Conservation (phyloP, 1,139 yeast genomes). For the Kurtzmaniella quercitrusa region DNA sequence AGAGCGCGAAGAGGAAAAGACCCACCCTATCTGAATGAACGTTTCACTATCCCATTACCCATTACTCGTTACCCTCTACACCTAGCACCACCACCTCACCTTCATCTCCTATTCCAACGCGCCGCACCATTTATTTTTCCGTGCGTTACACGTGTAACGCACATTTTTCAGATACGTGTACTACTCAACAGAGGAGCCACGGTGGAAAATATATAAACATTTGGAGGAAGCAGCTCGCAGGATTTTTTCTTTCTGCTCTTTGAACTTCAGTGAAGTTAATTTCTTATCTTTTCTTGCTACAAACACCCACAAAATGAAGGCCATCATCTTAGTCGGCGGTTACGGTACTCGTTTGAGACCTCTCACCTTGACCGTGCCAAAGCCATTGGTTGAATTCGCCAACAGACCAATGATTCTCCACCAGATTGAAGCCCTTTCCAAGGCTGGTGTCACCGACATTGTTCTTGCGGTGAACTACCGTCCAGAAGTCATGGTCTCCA, state of each 20-base stretch:
- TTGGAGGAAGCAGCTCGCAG: background rate
- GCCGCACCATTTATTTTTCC: conserved; percentile 1
- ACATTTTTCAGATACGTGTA: conserved; percentile 3
- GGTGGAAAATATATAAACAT: conserved; percentile 1
- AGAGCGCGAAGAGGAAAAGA: no score
- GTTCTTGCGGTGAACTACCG: conserved; percentile 98
- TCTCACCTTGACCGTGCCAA: conserved; percentile 91
- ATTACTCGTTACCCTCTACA: no score
- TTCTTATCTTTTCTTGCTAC: background rate
- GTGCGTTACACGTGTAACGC: conserved; percentile 4
- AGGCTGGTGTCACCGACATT: conserved; percentile 98
- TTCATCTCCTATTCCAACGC: background rate
- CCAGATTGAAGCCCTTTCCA: conserved; percentile 96
- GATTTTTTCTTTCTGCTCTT: conserved; percentile 6
- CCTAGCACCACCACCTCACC: background rate
- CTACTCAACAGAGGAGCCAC: conserved; percentile 5
- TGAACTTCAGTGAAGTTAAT: conserved; percentile 6
- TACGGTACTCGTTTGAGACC: conserved; percentile 99
- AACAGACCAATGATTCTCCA: conserved; percentile 97
- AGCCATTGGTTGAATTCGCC: conserved; percentile 97
- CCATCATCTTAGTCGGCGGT: conserved; percentile 98
- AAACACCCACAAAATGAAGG: conserved; percentile 62
- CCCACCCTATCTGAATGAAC: no score
- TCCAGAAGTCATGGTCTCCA: conserved; percentile 98
- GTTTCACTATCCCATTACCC: no score